These are phyloP conservation scores for Thymus quinquecostatus DNA, from an alignment of 257 asterid species.

Conservation along the genomic window DNA sequence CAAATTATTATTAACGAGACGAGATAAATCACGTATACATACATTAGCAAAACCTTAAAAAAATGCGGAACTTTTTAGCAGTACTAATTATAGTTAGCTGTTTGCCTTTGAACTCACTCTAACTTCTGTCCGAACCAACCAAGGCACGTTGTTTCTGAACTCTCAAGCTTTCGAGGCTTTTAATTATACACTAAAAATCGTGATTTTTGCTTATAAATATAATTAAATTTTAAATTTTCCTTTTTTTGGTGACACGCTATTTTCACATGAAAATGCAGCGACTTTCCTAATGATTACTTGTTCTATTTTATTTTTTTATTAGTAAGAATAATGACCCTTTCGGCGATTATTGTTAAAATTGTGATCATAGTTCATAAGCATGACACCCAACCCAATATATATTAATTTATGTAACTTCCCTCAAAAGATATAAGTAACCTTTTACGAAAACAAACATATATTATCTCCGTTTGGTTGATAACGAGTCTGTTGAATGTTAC, in stretches of 20 bases:
- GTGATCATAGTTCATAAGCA: neutral
- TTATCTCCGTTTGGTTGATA: no score
- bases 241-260: constrained; percentile 5
- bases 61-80: neutral
- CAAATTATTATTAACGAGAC: no score
- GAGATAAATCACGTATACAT: no score
- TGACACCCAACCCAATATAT: neutral
- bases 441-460: no score
- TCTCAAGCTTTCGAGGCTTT: constrained; percentile 41
- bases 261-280: constrained; percentile 20
- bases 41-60: no score
- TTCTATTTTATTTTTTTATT: neutral
- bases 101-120: constrained; percentile 46
- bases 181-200: constrained; percentile 10
- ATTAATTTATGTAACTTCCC: neutral
- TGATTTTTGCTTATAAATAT: neutral
- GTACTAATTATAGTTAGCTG: constrained; percentile 28
- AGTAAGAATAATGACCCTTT: neutral
- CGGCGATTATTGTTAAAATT: neutral
- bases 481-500: no score
- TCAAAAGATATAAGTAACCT: neutral
- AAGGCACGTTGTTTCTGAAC: constrained; percentile 47
- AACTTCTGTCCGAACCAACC: constrained; percentile 37
- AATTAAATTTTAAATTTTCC: neutral
- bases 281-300: constrained; percentile 12